phyloP scores from a whole-genome alignment of 495 filamentous ascomycete species.

The Neurospora sp. region DNA sequence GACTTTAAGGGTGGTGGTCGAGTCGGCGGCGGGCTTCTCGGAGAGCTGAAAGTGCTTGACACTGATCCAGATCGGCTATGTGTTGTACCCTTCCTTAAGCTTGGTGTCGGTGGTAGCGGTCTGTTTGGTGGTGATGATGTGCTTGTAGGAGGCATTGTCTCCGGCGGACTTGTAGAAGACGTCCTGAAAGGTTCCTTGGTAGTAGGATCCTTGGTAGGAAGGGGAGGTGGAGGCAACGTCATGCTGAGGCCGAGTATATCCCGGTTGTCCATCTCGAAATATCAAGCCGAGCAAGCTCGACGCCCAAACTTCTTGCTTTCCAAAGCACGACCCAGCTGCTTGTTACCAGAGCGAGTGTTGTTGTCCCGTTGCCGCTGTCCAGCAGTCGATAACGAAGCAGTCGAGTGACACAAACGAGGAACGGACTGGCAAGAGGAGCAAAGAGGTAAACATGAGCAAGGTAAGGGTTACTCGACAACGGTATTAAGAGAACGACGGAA shows the following conservation, averaged over 20 bases:
- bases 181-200: background rate
- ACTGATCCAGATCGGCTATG: slow-evolving; percentile 1
- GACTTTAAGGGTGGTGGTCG: slow-evolving; percentile 14
- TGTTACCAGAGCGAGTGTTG: slow-evolving; percentile 6
- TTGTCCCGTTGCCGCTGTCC: slow-evolving; percentile 22
- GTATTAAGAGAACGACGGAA: background rate
- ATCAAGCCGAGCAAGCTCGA: slow-evolving; percentile 9
- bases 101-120: slow-evolving; percentile 19
- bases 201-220: slow-evolving; percentile 11
- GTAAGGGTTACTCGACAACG: background rate
- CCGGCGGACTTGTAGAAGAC: slow-evolving; percentile 1
- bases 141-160: slow-evolving; percentile 1
- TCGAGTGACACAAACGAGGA: background rate
- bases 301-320: slow-evolving; percentile 11
- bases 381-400: slow-evolving; percentile 14
- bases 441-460: slow-evolving; percentile 3
- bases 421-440: background rate
- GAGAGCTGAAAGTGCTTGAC: slow-evolving; percentile 2
- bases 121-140: slow-evolving; percentile 19
- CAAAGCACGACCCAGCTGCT: slow-evolving; percentile 9
- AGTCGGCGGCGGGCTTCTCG: slow-evolving; percentile 10
- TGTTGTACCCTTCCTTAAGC: slow-evolving; percentile 2
- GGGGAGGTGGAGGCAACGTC: slow-evolving; percentile 18
- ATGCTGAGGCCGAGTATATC: slow-evolving; percentile 7
- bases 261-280: background rate